These are phyloP conservation scores for Sicyos edulis DNA, from an alignment of 306 rosid genomes.

Conservation along the genomic window DNA sequence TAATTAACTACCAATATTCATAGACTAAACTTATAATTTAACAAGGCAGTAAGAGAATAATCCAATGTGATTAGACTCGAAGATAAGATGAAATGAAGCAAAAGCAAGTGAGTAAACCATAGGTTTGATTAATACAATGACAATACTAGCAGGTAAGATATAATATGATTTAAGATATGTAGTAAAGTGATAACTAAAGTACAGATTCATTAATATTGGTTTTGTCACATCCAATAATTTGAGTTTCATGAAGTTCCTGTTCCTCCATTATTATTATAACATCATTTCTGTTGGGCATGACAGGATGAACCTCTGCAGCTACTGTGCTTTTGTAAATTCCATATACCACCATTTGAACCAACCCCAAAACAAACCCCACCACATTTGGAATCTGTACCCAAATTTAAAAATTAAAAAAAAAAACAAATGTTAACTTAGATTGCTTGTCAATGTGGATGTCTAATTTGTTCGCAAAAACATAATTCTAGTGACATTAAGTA, in stretches of 20 bases:
- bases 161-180: too few species aligned
- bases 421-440: too few species aligned
- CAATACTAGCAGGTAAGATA: not conserved
- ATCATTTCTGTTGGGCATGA: slow-evolving; percentile 6
- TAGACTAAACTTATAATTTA: not conserved
- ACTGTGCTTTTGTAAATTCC: slow-evolving; percentile 32
- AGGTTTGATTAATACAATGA: not conserved
- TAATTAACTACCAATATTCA: too few species aligned
- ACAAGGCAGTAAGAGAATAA: not conserved
- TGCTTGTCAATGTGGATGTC: too few species aligned
- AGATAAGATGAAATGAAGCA: not conserved
- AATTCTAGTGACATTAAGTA: too few species aligned
- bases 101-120: not conserved
- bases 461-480: too few species aligned
- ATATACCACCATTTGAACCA: slow-evolving; percentile 63
- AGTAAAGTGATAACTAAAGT: not conserved
- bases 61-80: not conserved
- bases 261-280: not conserved
- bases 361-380: slow-evolving; percentile 54
- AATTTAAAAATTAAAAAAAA: too few species aligned
- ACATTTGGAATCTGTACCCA: slow-evolving; percentile 56
- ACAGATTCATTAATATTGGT: not conserved
- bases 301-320: not conserved
- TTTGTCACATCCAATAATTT: not conserved
- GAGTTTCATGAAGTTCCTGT: not conserved